Evolutionary conservation across 768 basidiomycete genomes (phyloP).

Genomic region (Leccinellum albellum): DNA sequence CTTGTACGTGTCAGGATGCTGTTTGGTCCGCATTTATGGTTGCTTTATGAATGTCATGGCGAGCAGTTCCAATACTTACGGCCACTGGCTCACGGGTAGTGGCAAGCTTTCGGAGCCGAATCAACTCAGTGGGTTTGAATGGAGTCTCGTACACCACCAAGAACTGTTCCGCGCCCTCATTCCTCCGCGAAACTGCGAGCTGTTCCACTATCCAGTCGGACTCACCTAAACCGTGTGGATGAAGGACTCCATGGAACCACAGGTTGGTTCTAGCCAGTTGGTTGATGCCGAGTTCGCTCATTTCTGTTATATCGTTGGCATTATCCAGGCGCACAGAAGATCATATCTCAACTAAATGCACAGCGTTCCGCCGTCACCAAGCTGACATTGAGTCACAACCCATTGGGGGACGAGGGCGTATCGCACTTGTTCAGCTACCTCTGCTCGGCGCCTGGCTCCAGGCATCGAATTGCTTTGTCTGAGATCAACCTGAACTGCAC

Average conservation of each 20-base stretch:
- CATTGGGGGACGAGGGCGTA: conserved; percentile 55
- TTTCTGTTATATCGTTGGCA: background rate
- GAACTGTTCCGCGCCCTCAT: background rate
- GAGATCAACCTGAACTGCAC: conserved; percentile 59
- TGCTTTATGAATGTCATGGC: background rate
- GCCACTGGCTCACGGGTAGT: too few species aligned
- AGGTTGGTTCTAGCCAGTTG: conserved; percentile 11
- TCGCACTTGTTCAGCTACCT: conserved; percentile 53
- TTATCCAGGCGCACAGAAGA: conserved; percentile 46
- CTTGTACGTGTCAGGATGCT: conserved; percentile 3
- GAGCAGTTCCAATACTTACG: background rate
- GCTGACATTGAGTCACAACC: conserved; percentile 53
- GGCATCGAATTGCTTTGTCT: conserved; percentile 37
- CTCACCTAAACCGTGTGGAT: conserved; percentile 16
- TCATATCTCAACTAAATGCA: conserved; percentile 45
- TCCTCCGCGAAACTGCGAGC: conserved; percentile 1
- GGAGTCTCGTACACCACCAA: conserved; percentile 8
- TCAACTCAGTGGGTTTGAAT: conserved; percentile 10
- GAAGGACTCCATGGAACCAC: conserved; percentile 21
- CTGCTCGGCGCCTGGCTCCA: conserved; percentile 43
- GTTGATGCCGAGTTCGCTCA: background rate
- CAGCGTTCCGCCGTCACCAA: conserved; percentile 43
- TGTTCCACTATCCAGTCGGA: conserved; percentile 12
- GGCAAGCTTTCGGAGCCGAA: background rate
- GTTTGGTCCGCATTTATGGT: background rate